A percentile compares a stretch with the other conserved stretches of the same genome.
Conservation (phyloP, 1,139 yeast genomes). For the Yamadazyma dendronema region DNA sequence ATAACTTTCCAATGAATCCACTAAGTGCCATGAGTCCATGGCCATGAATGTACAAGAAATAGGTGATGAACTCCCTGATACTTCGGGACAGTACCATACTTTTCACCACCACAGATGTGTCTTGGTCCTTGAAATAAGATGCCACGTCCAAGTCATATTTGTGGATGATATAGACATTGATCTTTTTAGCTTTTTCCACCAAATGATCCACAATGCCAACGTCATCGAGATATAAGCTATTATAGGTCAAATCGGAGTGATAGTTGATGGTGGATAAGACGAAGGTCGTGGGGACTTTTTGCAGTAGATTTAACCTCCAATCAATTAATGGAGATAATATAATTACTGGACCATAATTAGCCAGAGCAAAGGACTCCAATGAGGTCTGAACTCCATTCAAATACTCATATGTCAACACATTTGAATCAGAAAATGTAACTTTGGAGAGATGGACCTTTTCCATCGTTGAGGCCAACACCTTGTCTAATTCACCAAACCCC, state of each 20-base stretch:
- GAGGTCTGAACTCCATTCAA: constrained; percentile 9
- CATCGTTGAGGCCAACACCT: constrained; percentile 5
- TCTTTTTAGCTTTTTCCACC: constrained; percentile 41
- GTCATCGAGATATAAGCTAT: constrained; percentile 38
- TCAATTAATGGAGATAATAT: constrained; percentile 11
- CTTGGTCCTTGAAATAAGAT: neutral
- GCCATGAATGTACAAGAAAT: constrained; percentile 20
- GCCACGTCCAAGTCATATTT: neutral
- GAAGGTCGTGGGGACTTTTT: constrained; percentile 4
- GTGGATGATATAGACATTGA: constrained; percentile 36
- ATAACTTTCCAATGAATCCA: constrained; percentile 3
- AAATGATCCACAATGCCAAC: constrained; percentile 49
- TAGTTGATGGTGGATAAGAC: constrained; percentile 22
- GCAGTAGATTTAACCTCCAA: constrained; percentile 8
- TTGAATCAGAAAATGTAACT: constrained; percentile 10
- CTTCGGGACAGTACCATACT: constrained; percentile 1
- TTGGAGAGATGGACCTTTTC: constrained; percentile 4
- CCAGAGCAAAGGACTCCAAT: constrained; percentile 2
- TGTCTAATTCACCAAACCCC: constrained; percentile 4
- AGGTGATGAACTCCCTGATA: constrained; percentile 21
- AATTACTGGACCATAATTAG: constrained; percentile 6
- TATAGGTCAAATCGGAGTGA: constrained; percentile 18
- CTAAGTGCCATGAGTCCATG: constrained; percentile 8
- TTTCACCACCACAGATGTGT: neutral
- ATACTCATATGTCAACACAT: constrained; percentile 19